A percentile compares a stretch with the other conserved stretches of the same genome.
These are phyloP conservation scores for Phyllachora maydis DNA, from an alignment of 2,329 filamentous ascomycete genomes.

Conservation along the genomic window DNA sequence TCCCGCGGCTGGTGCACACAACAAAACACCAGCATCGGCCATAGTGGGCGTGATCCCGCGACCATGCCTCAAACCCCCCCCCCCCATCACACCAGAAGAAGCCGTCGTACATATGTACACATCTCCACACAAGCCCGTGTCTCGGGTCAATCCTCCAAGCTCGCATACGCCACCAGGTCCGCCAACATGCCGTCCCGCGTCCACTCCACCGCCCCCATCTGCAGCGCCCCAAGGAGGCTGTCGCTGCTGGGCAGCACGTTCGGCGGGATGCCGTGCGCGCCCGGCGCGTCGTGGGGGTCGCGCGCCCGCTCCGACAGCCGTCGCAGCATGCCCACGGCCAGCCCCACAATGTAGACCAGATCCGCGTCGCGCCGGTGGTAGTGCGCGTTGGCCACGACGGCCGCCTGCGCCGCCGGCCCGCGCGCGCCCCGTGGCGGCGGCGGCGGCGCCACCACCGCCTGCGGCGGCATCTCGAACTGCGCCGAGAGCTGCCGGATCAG, in stretches of 20 bases:
- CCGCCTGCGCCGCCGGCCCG: slow-evolving; percentile 11
- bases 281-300: slow-evolving; percentile 28
- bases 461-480: slow-evolving; percentile 30
- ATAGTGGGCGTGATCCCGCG: too few relatives aligned
- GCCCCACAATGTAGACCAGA: slow-evolving; percentile 41
- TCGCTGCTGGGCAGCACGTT: slow-evolving; percentile 46
- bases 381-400: slow-evolving; percentile 7
- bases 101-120: too few relatives aligned
- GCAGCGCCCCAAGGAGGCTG: slow-evolving; percentile 43
- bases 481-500: slow-evolving; percentile 53
- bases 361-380: slow-evolving; percentile 23
- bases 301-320: slow-evolving; percentile 46
- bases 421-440: too few relatives aligned
- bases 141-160: slow-evolving; percentile 16
- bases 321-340: slow-evolving; percentile 47
- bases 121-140: background rate
- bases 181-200: slow-evolving; percentile 45
- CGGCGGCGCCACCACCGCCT: too few relatives aligned
- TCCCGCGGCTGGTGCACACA: too few relatives aligned
- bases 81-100: too few relatives aligned
- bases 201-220: slow-evolving; percentile 41
- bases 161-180: slow-evolving; percentile 45
- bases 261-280: slow-evolving; percentile 25
- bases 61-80: too few relatives aligned
- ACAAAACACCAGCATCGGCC: too few relatives aligned